These are phyloP conservation scores for Mucor saturninus DNA, from an alignment of 371 early-diverging fungal genomes.

Conservation along the genomic window DNA sequence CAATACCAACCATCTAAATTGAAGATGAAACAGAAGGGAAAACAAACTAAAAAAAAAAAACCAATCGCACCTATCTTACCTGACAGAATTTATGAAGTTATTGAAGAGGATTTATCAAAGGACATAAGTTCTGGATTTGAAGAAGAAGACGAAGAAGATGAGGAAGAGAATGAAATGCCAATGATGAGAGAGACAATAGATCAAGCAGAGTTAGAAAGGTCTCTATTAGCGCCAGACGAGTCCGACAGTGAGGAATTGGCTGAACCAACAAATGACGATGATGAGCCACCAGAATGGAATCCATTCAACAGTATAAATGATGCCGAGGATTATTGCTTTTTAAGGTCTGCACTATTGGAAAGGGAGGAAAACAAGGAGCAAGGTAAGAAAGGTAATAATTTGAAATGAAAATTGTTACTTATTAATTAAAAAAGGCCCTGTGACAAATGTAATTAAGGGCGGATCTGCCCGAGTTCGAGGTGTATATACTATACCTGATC, in stretches of 20 bases:
- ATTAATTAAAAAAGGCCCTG: conserved; percentile 14
- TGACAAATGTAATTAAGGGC: conserved; percentile 36
- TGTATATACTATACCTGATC: conserved; percentile 75
- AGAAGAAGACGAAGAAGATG: conserved; percentile 42
- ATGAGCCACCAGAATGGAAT: conserved; percentile 26
- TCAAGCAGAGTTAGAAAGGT: conserved; percentile 27
- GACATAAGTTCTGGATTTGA: conserved; percentile 21
- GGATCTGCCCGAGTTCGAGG: conserved; percentile 78
- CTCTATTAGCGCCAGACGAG: conserved; percentile 21
- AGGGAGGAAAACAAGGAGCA: conserved; percentile 14
- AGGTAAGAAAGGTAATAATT: conserved; percentile 2
- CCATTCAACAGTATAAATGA: conserved; percentile 55
- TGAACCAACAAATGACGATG: not conserved
- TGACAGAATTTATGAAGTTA: conserved; percentile 20
- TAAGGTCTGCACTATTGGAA: conserved; percentile 55
- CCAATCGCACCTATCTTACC: not conserved
- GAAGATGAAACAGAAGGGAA: conserved; percentile 6
- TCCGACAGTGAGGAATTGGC: conserved; percentile 23
- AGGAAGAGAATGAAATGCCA: conserved; percentile 35
- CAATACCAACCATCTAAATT: not conserved
- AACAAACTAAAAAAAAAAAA: conserved; percentile 13
- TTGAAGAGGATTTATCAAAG: conserved; percentile 19
- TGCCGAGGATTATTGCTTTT: conserved; percentile 59
- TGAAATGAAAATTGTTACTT: conserved; percentile 10
- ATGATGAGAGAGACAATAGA: conserved; percentile 15